phyloP scores from a whole-genome alignment of 2,329 filamentous ascomycete genomes.

The Colletotrichum euphorbiae region DNA sequence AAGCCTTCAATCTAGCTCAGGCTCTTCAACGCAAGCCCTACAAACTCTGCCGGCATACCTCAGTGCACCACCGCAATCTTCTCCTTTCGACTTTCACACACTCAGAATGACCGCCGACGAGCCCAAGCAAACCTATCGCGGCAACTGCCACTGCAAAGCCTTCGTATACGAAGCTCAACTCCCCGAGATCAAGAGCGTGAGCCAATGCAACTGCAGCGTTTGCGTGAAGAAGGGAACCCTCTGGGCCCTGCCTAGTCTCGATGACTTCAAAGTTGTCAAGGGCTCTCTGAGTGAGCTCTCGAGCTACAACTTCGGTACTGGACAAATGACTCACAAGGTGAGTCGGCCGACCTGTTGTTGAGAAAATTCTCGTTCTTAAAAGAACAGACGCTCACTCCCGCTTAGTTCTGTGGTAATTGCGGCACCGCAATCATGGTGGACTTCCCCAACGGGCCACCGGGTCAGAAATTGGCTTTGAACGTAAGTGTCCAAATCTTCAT shows the following conservation, averaged over 20 bases:
- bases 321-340: slow-evolving; percentile 57
- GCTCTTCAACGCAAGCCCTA: too few relatives aligned
- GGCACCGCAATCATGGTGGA: slow-evolving; percentile 56
- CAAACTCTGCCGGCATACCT: neutral
- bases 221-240: slow-evolving; percentile 64
- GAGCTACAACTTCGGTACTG: slow-evolving; percentile 57
- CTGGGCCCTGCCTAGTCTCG: slow-evolving; percentile 49
- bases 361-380: neutral
- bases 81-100: neutral
- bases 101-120: slow-evolving; percentile 21
- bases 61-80: neutral
- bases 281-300: slow-evolving; percentile 55
- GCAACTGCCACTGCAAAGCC: slow-evolving; percentile 68
- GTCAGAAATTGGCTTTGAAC: slow-evolving; percentile 54
- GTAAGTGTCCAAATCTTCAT: slow-evolving; percentile 46
- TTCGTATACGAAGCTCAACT: slow-evolving; percentile 64
- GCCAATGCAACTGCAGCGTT: slow-evolving; percentile 76
- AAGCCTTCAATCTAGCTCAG: too few relatives aligned
- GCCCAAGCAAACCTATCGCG: slow-evolving; percentile 58
- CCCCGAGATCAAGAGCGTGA: slow-evolving; percentile 67
- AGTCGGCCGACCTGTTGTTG: slow-evolving; percentile 8
- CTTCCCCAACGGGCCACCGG: slow-evolving; percentile 44
- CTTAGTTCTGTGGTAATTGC: slow-evolving; percentile 65
- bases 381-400: slow-evolving; percentile 3
- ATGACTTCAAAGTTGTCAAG: slow-evolving; percentile 58